These are phyloP conservation scores for Nakaseomyces nivariensis DNA, from an alignment of 1,139 yeast genomes.

Conservation along the genomic window DNA sequence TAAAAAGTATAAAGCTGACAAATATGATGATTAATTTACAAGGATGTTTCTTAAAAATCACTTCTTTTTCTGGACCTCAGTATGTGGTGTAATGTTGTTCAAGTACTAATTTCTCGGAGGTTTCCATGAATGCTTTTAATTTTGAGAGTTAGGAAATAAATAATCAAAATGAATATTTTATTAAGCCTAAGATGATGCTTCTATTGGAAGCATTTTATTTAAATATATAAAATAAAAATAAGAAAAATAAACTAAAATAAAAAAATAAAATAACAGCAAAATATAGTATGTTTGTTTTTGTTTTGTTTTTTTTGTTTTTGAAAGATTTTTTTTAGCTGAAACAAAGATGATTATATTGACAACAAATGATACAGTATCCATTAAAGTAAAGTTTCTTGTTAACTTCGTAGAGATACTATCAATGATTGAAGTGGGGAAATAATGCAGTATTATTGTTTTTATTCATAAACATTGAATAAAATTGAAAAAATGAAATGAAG, in stretches of 20 bases:
- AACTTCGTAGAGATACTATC: too few relatives aligned
- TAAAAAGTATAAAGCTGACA: neutral
- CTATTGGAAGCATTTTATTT: too few relatives aligned
- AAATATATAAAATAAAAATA: neutral
- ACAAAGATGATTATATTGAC: too few relatives aligned
- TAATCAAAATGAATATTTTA: constrained; percentile 1
- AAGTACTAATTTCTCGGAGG: neutral
- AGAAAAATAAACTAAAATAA: neutral
- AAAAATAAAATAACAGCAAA: neutral
- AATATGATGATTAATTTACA: neutral
- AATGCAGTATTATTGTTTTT: too few relatives aligned
- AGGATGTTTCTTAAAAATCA: too few relatives aligned
- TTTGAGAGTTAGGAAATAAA: neutral
- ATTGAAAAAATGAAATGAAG: neutral
- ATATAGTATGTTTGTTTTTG: neutral
- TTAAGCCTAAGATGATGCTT: neutral
- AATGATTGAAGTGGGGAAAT: too few relatives aligned
- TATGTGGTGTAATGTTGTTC: neutral
- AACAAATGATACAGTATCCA: too few relatives aligned
- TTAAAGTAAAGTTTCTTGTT: too few relatives aligned
- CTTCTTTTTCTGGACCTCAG: neutral
- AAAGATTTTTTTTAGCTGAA: too few relatives aligned
- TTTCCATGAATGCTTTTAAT: neutral
- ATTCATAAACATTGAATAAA: too few relatives aligned
- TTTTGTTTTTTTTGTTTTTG: neutral